Percentiles rank a stretch among this genome's conserved stretches.
These are phyloP conservation scores for Claviceps capensis DNA, from an alignment of 2,329 filamentous ascomycete species.

Conservation along the genomic window DNA sequence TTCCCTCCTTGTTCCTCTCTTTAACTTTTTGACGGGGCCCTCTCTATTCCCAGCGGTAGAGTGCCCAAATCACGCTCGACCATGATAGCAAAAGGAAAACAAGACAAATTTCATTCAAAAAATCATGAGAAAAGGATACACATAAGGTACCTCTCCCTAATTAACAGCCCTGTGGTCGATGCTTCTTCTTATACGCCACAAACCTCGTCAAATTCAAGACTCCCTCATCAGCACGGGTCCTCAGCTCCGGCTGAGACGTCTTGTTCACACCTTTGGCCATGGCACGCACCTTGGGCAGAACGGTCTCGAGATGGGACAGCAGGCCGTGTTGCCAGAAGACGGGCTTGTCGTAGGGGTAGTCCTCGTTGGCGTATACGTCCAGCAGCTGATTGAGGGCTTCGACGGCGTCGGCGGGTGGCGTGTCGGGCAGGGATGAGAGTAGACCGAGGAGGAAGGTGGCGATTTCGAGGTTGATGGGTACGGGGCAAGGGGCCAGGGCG, in stretches of 20 bases:
- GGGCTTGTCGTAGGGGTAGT: constrained; percentile 40
- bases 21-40: too few species aligned
- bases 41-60: too few species aligned
- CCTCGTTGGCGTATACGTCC: constrained; percentile 53
- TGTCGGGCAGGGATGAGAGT: constrained; percentile 35
- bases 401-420: constrained; percentile 42
- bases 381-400: constrained; percentile 55
- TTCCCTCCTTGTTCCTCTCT: too few species aligned
- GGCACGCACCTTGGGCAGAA: constrained; percentile 37
- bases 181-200: constrained; percentile 50
- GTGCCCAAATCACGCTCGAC: too few species aligned
- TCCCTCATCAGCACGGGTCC: constrained; percentile 45
- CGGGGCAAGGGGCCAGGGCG: constrained; percentile 39
- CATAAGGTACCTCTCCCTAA: too few species aligned
- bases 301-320: constrained; percentile 42
- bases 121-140: too few species aligned
- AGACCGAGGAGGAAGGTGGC: constrained; percentile 48
- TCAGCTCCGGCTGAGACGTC: constrained; percentile 40
- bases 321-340: constrained; percentile 53
- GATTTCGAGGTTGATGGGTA: constrained; percentile 45
- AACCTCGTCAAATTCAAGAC: constrained; percentile 48
- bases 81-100: too few species aligned
- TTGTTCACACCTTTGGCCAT: constrained; percentile 50
- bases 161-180: constrained; percentile 21
- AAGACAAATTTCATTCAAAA: too few species aligned